Base-by-base conservation (phyloP, 2,329 filamentous ascomycete species). In the Pseudogymnoascus sp. region DNA sequence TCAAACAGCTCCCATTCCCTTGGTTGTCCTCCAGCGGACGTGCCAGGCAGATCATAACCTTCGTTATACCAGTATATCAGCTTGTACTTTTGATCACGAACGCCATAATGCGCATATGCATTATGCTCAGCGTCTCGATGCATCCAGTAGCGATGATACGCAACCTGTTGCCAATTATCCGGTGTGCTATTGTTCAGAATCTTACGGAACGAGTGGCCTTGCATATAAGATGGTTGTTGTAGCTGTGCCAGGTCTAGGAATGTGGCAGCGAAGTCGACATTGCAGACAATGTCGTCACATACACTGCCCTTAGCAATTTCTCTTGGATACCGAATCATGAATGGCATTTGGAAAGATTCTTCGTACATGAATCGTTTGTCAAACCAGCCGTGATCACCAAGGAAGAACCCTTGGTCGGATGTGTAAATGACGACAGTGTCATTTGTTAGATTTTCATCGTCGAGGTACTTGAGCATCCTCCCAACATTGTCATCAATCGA, bases 351-450 rank as follows among this genome's bases (percentile, higher is more conserved):
- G 70, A 83, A 82, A 12, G 73, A 76, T 68, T 83, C 79, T 64
- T 83, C 80, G 69, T 83, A 83, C 77, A 83, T 82, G 69, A 83
- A 82, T 2, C 80, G 76, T 70, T 83, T 83, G 68, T 82, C 81
- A 65, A 82, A 82, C 80, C 80, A 83, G 60, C 80, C 80, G 64
- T 83, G 81, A 63, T 83, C 80, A 6, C 80, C 80, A 0, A 83
- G 75, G 68, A 82, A 83, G 71, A 82, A 82, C 5, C 80, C 81
- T 64, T 82, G 80, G 64, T 82, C 80, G 0, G 78, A 80, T 0
- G 78, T 81, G 64, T 82, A 82, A n/a, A 82, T 73, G 1, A 82
- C 76, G 2, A 82, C 69, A 0, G 80, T 82, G 65, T 81, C 76
- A 0, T 79, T 71, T 0, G 74, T 69, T 0, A 82, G 68, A 0